Percentiles rank a stretch among this genome's conserved stretches.
phyloP scores from a whole-genome alignment of 2,329 filamentous ascomycete species.

The Xylaria digitata region DNA sequence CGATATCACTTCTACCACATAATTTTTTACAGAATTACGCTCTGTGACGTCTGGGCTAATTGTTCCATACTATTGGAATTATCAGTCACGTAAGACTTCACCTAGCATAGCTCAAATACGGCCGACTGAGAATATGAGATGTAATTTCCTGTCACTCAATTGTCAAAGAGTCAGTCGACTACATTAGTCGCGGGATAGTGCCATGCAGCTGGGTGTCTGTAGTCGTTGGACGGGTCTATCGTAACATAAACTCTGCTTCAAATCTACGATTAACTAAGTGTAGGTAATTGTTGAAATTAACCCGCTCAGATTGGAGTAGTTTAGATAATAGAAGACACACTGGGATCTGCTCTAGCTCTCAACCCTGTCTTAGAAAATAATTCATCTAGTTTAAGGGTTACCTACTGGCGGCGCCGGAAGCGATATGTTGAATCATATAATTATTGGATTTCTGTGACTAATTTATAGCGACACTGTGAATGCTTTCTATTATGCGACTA shows the following conservation, averaged over 20 bases:
- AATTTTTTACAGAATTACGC: not conserved
- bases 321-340: too few relatives aligned
- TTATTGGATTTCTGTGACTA: too few relatives aligned
- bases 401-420: not conserved
- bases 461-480: too few relatives aligned
- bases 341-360: constrained; percentile 23
- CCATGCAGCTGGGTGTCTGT: not conserved
- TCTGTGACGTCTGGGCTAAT: not conserved
- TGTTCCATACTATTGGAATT: not conserved
- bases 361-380: not conserved
- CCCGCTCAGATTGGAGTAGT: too few relatives aligned
- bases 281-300: too few relatives aligned
- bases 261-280: too few relatives aligned
- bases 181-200: not conserved
- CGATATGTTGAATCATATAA: not conserved
- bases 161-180: not conserved
- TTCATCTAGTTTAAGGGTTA: not conserved
- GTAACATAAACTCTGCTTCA: too few relatives aligned
- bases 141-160: constrained; percentile 17
- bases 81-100: constrained; percentile 2
- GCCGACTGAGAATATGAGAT: not conserved
- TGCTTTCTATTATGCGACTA: too few relatives aligned
- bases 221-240: too few relatives aligned
- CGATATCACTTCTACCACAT: not conserved
- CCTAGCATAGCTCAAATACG: constrained; percentile 11